Evolutionary conservation across 2,329 filamentous ascomycete genomes (phyloP).

Genomic region (Capronia epimyces): DNA sequence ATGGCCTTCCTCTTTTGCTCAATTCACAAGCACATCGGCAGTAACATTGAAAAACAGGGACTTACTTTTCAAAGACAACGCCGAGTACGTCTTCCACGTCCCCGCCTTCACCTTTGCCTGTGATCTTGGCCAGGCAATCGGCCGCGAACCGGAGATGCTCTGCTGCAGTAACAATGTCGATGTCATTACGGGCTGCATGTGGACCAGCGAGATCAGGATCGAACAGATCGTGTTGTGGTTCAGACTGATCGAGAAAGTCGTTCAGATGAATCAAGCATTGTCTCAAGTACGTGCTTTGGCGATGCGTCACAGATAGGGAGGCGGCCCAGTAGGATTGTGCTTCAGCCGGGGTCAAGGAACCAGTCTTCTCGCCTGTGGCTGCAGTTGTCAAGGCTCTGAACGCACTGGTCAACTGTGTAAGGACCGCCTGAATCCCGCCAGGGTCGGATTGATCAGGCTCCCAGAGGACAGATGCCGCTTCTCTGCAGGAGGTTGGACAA

Average conservation of each 20-base stretch:
- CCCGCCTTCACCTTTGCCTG: slow-evolving; percentile 70
- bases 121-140: slow-evolving; percentile 75
- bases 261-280: slow-evolving; percentile 67
- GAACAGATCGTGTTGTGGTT: slow-evolving; percentile 23
- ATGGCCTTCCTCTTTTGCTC: slow-evolving; percentile 2
- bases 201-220: slow-evolving; percentile 6
- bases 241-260: slow-evolving; percentile 55
- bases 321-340: slow-evolving; percentile 56
- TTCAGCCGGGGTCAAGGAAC: slow-evolving; percentile 36
- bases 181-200: slow-evolving; percentile 29
- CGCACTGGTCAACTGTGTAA: slow-evolving; percentile 58
- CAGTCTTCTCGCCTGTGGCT: slow-evolving; percentile 32
- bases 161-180: slow-evolving; percentile 84
- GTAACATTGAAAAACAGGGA: slow-evolving; percentile 26
- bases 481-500: slow-evolving; percentile 67
- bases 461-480: slow-evolving; percentile 37
- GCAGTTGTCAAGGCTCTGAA: slow-evolving; percentile 66
- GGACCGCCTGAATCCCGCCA: slow-evolving; percentile 64
- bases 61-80: slow-evolving; percentile 95
- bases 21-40: slow-evolving; percentile 1
- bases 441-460: slow-evolving; percentile 32
- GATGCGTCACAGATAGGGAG: slow-evolving; percentile 81
- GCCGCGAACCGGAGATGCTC: slow-evolving; percentile 81
- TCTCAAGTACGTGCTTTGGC: slow-evolving; percentile 75
- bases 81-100: slow-evolving; percentile 95